Base-by-base conservation (phyloP, 805 yeast species). In the Yarrowia keelungensis region DNA sequence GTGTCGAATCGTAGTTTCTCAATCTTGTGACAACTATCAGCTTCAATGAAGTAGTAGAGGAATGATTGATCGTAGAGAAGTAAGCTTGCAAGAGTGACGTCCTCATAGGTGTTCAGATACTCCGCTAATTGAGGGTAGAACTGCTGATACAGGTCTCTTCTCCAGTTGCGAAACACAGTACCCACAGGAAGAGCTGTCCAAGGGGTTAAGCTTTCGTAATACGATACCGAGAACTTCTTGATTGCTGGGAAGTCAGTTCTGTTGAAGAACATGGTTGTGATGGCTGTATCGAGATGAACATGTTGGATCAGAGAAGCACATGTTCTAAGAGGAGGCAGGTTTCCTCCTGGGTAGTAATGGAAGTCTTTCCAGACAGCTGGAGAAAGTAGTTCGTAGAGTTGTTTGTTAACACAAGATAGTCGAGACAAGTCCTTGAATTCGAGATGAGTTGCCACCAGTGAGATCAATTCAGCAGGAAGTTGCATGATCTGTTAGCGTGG, bases 1-100 rank as follows among this genome's bases (percentile, higher is more conserved):
- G 62, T 56, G 47, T 56, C 62, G 47, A 56, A 56, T 26, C 38
- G 47, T 10, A 56, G 15, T n/a, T 15, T 42, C 22, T 56, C 47
- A 15, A 56, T 56, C 39, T 56, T 56, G 39, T 56, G 47, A 16
- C 62, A 56, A n/a, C 62, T 41, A 1, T 19, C 62, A 7, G 62
- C 62, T 15, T 56, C 62, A 42, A 56, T 42, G 38, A 56, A 56
- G 47, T 41, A 41, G 39, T 56, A 56, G 47, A 56, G 62, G n/a
- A 56, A 56, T 2, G 62, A 14, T 38, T 56, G 62, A 26, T 56
- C 62, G 47, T 41, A 56, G 39, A 56, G 62, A 19, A 41, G 15
- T 2, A 56, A 38, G 5, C 47, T 56, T 4, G 62, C 26, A 2
- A 56, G 22, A 16, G 62, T 35, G n/a, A n/a, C 62, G 22, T 56